Evolutionary conservation across 805 yeast species (phyloP), one percentile per base, ranked within the genome.

Genomic region (Starmerella geochares): DNA sequence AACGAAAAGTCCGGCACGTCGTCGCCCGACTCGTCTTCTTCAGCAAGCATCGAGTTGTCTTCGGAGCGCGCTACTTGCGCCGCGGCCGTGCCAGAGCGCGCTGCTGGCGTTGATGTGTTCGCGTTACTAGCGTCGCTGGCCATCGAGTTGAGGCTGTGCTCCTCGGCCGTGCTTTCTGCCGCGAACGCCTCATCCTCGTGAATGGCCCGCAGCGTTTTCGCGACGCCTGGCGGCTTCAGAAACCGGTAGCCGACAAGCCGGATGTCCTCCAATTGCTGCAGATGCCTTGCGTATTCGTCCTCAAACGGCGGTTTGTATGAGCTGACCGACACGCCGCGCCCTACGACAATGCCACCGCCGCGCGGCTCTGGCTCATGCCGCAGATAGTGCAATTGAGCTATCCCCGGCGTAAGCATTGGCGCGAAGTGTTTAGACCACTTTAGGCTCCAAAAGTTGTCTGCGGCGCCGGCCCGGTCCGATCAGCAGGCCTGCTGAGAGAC

Each of bases 171-270:
- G 35, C 14, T n/a, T 7, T 19, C 41, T 11, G 28, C 33, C 20
- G 29, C 38, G 32, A 39, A 33, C 27, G 38, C 53, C n/a, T 50
- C 58, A 17, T 60, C 63, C 47, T 65, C 69, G 31, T 61, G 54
- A 33, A 60, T 37, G 20, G 61, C 59, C 25, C 63, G 65, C 55
- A 79, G 69, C 0, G 84, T 81, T 60, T 73, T 77, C 2, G 70
- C 68, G 9, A 79, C 59, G 0, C 86, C 87, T 10, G 81, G 71
- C 0, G 87, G 86, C 39, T 68, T 68, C 49, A 82, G 59, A 27
- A 37, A 51, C 21, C 38, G 38, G 47, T 48, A 50, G 14, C 58
- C 58, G 2, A 48, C 36, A 10, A 48, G 52, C 17, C 47, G 23
- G 14, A 51, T 20, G 2, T 37, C 49, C 35, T 49, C 50, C 13